Evolutionary conservation across 1,139 yeast species (phyloP), one percentile per base, ranked within the genome.

Genomic region (Lodderomyces orthopsilosis): DNA sequence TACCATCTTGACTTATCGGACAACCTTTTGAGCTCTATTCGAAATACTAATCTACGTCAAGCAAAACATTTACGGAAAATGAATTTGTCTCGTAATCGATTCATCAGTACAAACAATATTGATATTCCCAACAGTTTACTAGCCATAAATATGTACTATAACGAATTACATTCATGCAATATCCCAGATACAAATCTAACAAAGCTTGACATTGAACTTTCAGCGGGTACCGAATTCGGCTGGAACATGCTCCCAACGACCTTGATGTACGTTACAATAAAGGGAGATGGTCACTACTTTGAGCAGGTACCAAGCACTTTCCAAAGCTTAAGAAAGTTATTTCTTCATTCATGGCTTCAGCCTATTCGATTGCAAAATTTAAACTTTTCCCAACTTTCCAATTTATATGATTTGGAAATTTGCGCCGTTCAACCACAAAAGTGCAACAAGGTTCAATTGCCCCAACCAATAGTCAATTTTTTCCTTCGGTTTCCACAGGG

Each of bases 1-100:
- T 21, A 18, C 14, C 23, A 39, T 34, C 37, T 48, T 18, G 50
- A 48, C 32, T 22, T 47, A 14, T 46, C 50, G 12, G 38, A 40
- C 14, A 48, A 46, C 28, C 39, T 35, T 21, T 23, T 48, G n/a
- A 30, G 28, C 13, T 23, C 40, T 5, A 30, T 48, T 6, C 14
- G 36, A 14, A 35, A 38, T 10, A 43, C 45, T 6, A 45, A 47
- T 38, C 24, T 45, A 6, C 5, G 15, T 5, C 19, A 15, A 15
- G 14, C 15, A 13, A 35, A 35, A n/a, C 19, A 35, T 4, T 9
- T 35, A 23, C 28, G 19, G 12, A 23, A 12, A 4, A 14, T 35
- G 27, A 13, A 35, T 3, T 35, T 35, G 12, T n/a, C 4, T 13
- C 9, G 17, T n/a, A 22, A 35, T 23, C 27, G 28, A n/a, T 35